phyloP scores from a whole-genome alignment of 768 basidiomycete genomes.

The Sarcodon aspratus region DNA sequence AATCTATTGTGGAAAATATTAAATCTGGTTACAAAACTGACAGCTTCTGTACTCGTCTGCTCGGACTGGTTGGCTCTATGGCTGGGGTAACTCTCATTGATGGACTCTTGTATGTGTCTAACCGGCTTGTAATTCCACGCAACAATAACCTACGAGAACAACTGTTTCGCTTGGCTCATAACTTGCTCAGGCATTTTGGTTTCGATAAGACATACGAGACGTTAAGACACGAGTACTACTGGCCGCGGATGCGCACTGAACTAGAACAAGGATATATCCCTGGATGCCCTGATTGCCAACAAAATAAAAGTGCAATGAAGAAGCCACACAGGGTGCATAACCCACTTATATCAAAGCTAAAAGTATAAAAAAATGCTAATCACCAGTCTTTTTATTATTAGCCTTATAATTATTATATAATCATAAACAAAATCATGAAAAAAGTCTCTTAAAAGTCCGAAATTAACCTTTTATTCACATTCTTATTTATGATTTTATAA shows the following conservation, averaged over 20 bases:
- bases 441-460: no score
- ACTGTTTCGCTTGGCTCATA: conserved; percentile 9
- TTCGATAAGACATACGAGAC: conserved; percentile 11
- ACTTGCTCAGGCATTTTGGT: conserved; percentile 12
- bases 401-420: no score
- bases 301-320: conserved; percentile 20
- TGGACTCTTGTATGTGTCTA: conserved; percentile 9
- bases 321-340: no score
- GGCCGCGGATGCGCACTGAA: conserved; percentile 19
- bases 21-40: conserved; percentile 6
- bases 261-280: conserved; percentile 20
- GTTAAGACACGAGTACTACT: no score
- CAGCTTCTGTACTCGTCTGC: conserved; percentile 2
- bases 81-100: neutral
- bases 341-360: no score
- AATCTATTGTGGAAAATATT: neutral
- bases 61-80: neutral
- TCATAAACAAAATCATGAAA: no score
- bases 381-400: no score
- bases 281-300: conserved; percentile 18
- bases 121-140: conserved; percentile 12
- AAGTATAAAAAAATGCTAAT: no score
- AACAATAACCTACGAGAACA: conserved; percentile 4
- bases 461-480: no score
- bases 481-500: no score